phyloP scores from a whole-genome alignment of 139 green algal genomes.

The Volvox reticuliferus region DNA sequence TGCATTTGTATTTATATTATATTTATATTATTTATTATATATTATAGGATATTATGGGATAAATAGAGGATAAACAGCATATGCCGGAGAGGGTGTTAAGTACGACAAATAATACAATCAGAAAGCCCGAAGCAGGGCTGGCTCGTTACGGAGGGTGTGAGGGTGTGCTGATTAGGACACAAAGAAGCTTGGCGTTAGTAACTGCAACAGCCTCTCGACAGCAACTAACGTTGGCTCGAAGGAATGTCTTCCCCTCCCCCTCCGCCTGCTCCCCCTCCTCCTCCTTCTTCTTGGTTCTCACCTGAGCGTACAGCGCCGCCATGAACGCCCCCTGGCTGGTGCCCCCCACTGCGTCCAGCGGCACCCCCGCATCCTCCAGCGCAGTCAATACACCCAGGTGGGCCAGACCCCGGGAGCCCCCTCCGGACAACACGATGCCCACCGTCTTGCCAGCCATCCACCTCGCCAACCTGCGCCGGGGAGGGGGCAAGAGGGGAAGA shows the following conservation, averaged over 20 bases:
- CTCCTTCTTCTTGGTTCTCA: background rate
- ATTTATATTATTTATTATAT: too few relatives aligned
- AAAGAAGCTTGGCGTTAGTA: too few relatives aligned
- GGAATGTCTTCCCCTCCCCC: background rate
- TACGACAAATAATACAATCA: too few relatives aligned
- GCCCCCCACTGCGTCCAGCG: conserved; percentile 83
- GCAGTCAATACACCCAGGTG: conserved; percentile 83
- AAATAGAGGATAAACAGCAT: too few relatives aligned
- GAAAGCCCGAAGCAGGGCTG: too few relatives aligned
- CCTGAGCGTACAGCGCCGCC: conserved; percentile 81
- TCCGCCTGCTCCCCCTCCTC: background rate
- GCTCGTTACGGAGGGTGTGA: too few relatives aligned
- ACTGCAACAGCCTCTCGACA: too few relatives aligned
- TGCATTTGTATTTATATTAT: too few relatives aligned
- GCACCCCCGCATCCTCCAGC: conserved; percentile 79
- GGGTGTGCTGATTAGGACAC: too few relatives aligned
- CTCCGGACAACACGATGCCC: conserved; percentile 80
- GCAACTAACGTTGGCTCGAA: too few relatives aligned
- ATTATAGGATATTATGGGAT: too few relatives aligned
- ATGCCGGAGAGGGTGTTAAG: too few relatives aligned
- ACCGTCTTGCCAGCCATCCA: conserved; percentile 79
- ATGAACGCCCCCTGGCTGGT: conserved; percentile 88
- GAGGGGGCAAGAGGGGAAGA: background rate
- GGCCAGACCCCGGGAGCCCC: conserved; percentile 68
- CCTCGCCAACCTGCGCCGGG: conserved; percentile 59